Conservation (phyloP, 78 protist species). For the Parvularia atlantis region DNA sequence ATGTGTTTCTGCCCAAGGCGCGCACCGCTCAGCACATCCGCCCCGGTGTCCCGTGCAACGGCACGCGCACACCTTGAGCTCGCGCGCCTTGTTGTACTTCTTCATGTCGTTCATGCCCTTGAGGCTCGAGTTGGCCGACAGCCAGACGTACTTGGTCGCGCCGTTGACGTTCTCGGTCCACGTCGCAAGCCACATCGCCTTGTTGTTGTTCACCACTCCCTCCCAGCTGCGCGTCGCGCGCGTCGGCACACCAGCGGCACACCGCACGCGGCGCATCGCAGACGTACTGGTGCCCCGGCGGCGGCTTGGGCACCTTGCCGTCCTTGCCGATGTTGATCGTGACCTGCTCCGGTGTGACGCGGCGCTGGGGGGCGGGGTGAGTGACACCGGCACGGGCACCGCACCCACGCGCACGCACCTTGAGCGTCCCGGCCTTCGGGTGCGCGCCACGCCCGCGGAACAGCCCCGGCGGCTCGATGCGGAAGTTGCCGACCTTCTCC, state of each 20-base stretch:
- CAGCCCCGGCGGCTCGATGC: slow-evolving; percentile 97
- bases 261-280: too few species aligned
- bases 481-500: slow-evolving; percentile 84
- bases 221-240: slow-evolving; percentile 29
- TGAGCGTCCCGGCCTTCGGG: slow-evolving; percentile 89
- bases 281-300: slow-evolving; percentile 64
- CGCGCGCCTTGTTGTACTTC: slow-evolving; percentile 90
- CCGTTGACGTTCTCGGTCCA: slow-evolving; percentile 79
- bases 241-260: too few species aligned
- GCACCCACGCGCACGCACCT: slow-evolving; percentile 16
- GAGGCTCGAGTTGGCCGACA: slow-evolving; percentile 53
- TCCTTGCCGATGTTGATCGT: slow-evolving; percentile 81
- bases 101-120: slow-evolving; percentile 81
- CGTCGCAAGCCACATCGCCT: slow-evolving; percentile 93
- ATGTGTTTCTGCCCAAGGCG: slow-evolving; percentile 36
- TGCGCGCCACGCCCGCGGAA: slow-evolving; percentile 99
- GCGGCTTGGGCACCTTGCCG: slow-evolving; percentile 75
- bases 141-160: slow-evolving; percentile 75
- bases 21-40: slow-evolving; percentile 1
- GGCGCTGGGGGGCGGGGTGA: slow-evolving; percentile 1
- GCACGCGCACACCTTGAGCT: slow-evolving; percentile 35
- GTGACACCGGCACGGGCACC: neutral
- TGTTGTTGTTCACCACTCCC: slow-evolving; percentile 43
- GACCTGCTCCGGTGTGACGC: slow-evolving; percentile 91
- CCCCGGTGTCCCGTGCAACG: too few species aligned